These are phyloP conservation scores for Aspergillus sp. DNA, from an alignment of 2,329 filamentous ascomycete species.

Conservation along the genomic window DNA sequence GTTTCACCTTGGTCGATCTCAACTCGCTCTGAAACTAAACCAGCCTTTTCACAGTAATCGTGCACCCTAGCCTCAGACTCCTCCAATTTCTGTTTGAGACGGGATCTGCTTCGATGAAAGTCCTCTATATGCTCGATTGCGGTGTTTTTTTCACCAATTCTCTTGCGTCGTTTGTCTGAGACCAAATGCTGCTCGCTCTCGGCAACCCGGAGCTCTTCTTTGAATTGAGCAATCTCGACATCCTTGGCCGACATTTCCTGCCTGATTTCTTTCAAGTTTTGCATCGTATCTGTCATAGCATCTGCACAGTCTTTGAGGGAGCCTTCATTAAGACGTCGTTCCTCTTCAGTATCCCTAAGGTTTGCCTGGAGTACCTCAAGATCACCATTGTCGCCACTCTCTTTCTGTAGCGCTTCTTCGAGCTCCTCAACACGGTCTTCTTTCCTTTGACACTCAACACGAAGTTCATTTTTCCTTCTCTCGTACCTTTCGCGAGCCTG, in stretches of 20 bases:
- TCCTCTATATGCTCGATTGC: slow-evolving; percentile 55
- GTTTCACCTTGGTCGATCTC: slow-evolving; percentile 66
- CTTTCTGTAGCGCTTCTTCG: slow-evolving; percentile 62
- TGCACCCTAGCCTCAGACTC: slow-evolving; percentile 50
- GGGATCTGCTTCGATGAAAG: slow-evolving; percentile 47
- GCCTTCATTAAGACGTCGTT: slow-evolving; percentile 42
- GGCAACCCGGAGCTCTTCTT: slow-evolving; percentile 55
- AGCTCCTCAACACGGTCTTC: slow-evolving; percentile 65
- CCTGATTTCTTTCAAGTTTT: slow-evolving; percentile 34
- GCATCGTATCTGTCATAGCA: slow-evolving; percentile 46
- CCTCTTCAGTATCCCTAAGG: slow-evolving; percentile 58
- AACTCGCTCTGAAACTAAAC: slow-evolving; percentile 57
- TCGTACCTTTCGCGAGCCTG: slow-evolving; percentile 53
- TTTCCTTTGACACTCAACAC: slow-evolving; percentile 57
- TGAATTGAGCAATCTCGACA: slow-evolving; percentile 32
- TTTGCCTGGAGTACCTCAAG: slow-evolving; percentile 60
- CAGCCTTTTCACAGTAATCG: slow-evolving; percentile 58
- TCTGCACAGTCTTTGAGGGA: slow-evolving; percentile 51
- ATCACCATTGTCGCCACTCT: slow-evolving; percentile 63
- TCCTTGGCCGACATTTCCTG: slow-evolving; percentile 38
- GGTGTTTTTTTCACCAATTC: slow-evolving; percentile 62
- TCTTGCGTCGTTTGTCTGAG: slow-evolving; percentile 52
- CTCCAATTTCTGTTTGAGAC: slow-evolving; percentile 50
- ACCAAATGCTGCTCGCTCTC: slow-evolving; percentile 53
- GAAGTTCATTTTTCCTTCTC: slow-evolving; percentile 49